Conservation (phyloP, 441 rosid species). For the Sinapis alba region DNA sequence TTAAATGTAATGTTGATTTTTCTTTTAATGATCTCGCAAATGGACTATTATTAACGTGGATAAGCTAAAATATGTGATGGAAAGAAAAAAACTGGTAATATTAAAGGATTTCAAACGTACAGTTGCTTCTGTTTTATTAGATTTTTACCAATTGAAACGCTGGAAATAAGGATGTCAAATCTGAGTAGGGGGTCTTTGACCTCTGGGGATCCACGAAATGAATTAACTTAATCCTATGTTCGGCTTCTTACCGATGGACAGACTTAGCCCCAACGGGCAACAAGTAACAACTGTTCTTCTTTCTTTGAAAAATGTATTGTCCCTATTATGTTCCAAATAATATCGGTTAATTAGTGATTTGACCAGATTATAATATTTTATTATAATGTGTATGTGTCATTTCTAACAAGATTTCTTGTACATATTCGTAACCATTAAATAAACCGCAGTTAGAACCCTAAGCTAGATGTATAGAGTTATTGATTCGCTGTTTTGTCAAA, state of each 20-base stretch:
- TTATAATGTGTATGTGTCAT: neutral
- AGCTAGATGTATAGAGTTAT: neutral
- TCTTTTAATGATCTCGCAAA: neutral
- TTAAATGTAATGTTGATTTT: neutral
- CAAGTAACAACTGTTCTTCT: constrained; percentile 36
- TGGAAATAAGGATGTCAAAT: constrained; percentile 24
- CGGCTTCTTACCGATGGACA: constrained; percentile 39
- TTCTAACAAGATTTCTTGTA: neutral
- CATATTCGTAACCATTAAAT: neutral
- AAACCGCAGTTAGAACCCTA: neutral
- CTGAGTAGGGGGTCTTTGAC: constrained; percentile 38
- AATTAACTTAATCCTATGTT: constrained; percentile 27
- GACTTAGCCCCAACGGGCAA: constrained; percentile 22
- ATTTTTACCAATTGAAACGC: neutral
- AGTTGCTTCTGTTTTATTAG: neutral
- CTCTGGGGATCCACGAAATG: constrained; percentile 40
- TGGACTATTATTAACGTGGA: neutral
- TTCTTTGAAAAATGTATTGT: neutral
- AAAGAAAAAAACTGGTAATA: neutral
- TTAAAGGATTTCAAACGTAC: neutral
- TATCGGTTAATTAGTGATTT: neutral
- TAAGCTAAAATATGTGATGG: neutral
- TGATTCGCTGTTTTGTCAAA: neutral
- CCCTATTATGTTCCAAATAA: neutral
- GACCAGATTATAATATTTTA: neutral